Base-by-base conservation (phyloP, 164 flowering plant species). In the Houttuynia cordata region DNA sequence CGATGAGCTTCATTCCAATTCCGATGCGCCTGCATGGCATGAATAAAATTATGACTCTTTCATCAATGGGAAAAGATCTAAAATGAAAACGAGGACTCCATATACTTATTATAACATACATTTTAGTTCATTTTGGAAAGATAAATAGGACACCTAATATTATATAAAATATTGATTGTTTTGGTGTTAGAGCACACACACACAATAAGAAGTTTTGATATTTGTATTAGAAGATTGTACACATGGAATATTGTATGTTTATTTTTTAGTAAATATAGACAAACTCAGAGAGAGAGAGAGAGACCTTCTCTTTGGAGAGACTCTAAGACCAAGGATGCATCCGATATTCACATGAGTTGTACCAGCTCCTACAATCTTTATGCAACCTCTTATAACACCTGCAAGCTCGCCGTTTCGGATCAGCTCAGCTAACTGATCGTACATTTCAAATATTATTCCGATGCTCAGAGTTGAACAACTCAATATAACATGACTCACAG, bases 271-370 rank as follows among this genome's bases (percentile, higher is more conserved):
- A 10, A 40, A 57, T n/a, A 40, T 49, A 21, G 34, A 42, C 24
- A 45, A 41, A 42, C 34, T 6, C 18, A 18, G 58, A 56, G 49
- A 45, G 61, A 66, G 49, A 45, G 34, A 53, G 55, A 58, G 51
- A 8, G 23, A 75, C 85, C 85, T 68, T 55, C 76, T 79, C 55
- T 56, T 66, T 50, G 82, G 78, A 63, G 85, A 81, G 45, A 81
- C 85, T 51, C 85, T 66, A 66, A 81, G 85, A 67, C 85, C 85
- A 22, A 78, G 68, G 24, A 81, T 81, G 74, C 78, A 81, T 49
- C 85, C 80, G 65, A 81, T 70, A 52, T 69, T 78, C 24, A 75
- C 60, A 71, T 69, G 19, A 59, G 57, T 47, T 62, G 51, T 63
- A 40, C 68, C 79, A 73, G 78, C 70, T 61, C 75, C 74, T 58